phyloP scores from a whole-genome alignment of 176 grass and related monocot species.

The Eleusine coracana region DNA sequence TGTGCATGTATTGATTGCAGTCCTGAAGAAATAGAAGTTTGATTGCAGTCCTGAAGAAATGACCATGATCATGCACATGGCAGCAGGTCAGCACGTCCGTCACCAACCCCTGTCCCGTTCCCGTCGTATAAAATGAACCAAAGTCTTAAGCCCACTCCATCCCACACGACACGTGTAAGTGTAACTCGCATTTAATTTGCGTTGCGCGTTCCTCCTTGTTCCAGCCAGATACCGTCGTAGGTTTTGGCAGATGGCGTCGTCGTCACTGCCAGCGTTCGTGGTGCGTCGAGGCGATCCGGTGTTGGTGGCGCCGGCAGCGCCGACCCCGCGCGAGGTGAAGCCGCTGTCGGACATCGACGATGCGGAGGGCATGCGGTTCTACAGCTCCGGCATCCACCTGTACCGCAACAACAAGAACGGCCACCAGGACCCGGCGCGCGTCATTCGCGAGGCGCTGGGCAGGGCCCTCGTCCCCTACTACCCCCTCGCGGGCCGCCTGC shows the following conservation, averaged over 20 bases:
- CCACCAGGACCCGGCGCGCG: slow-evolving; percentile 35
- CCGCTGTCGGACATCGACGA: slow-evolving; percentile 68
- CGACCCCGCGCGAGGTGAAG: slow-evolving; percentile 56
- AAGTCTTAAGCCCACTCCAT: no score
- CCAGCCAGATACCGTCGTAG: no score
- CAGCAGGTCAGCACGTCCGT: no score
- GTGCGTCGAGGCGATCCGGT: slow-evolving; percentile 43
- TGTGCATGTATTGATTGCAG: no score
- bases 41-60: no score
- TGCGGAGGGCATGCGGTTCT: slow-evolving; percentile 58
- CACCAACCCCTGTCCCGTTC: no score
- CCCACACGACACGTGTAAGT: no score
- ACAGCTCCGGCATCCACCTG: slow-evolving; percentile 53
- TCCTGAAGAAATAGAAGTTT: no score
- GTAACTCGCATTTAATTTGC: no score
- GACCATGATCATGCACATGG: no score
- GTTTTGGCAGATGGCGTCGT: not conserved
- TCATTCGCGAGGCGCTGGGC: slow-evolving; percentile 58
- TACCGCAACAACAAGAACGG: slow-evolving; percentile 14
- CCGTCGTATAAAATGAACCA: no score
- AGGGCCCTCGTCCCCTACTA: slow-evolving; percentile 71
- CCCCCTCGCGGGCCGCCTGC: slow-evolving; percentile 60
- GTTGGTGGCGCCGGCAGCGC: slow-evolving; percentile 32
- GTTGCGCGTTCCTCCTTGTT: no score
- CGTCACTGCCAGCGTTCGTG: slow-evolving; percentile 43